Base-by-base conservation (phyloP, 1,284 basidiomycete species). In the Phlebopus sp. region DNA sequence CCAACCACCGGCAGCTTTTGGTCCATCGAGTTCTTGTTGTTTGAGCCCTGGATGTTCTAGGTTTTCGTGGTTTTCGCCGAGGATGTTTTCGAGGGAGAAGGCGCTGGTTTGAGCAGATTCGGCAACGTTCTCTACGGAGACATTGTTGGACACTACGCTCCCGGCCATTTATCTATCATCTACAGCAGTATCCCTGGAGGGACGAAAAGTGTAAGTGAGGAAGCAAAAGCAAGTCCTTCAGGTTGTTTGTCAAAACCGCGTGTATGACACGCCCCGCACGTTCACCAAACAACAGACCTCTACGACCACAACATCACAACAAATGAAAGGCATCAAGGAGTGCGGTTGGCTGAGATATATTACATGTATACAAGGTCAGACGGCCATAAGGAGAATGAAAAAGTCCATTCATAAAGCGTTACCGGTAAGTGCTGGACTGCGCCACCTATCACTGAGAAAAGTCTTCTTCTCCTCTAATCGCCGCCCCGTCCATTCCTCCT, bases 51-150 rank as follows among this genome's bases (percentile, higher is more conserved):
- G 74, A 58, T 82, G 77, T 54, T 84, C 83, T 37, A 86, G 56
- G 34, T 69, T 60, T 51, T 84, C 82, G 57, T 83, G 78, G 51
- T 81, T 71, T 47, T 77, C 69, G 42, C 78, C 67, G 38, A 88
- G 75, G 58, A 88, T 87, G 54, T 79, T 83, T 58, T 79, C 76
- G 21, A 88, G 72, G 30, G 83, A 84, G 56, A 86, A 84, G 3
- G 49, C 42, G 41, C 49, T 50, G 37, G 44, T 44, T 19, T 50
- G 32, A n/a, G 46, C 23, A 18, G 51, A 45, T 14, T 41, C 46
- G 18, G 47, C 23, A 21, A 42, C 56, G 19, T 40, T 38, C 10
- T 54, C 52, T 6, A 37, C 21, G 1, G 47, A 43, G 38, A 47
- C 44, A 46, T 47, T 40, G 47, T 50, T 47, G 44, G 58, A 55